Evolutionary conservation across 169 alveolate species (phyloP).

Genomic region (Hepatocystis sp.): DNA sequence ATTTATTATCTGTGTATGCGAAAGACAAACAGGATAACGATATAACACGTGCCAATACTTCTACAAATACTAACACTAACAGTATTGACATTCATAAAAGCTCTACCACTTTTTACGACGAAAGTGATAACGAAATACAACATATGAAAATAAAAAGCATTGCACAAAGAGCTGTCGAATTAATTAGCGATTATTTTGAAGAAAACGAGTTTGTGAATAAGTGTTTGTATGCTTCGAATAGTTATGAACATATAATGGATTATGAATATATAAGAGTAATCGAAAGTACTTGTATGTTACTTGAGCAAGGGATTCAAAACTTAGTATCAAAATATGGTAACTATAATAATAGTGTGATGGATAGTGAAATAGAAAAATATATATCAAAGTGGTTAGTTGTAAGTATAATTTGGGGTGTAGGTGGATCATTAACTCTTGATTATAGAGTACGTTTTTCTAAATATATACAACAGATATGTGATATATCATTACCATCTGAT

Average conservation of each 20-base stretch:
- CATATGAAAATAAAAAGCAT: constrained; percentile 10
- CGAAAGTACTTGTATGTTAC: constrained; percentile 53
- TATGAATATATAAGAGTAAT: constrained; percentile 73
- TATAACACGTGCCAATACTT: background rate
- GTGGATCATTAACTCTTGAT: constrained; percentile 92
- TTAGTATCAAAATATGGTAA: constrained; percentile 59
- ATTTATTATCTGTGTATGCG: too few species aligned
- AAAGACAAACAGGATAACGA: too few species aligned
- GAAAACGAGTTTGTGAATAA: constrained; percentile 72
- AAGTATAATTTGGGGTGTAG: constrained; percentile 94
- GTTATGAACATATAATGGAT: constrained; percentile 73
- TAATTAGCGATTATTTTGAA: constrained; percentile 69
- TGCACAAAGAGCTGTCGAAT: constrained; percentile 50
- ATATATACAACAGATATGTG: constrained; percentile 85
- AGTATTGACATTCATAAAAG: background rate
- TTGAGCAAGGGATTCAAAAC: constrained; percentile 69
- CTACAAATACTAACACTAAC: background rate
- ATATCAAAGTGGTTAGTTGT: constrained; percentile 90
- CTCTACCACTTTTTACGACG: constrained; percentile 25
- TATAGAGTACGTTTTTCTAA: constrained; percentile 89
- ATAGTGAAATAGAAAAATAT: constrained; percentile 78
- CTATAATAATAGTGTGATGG: constrained; percentile 25
- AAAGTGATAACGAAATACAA: constrained; percentile 24
- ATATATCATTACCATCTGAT: constrained; percentile 77
- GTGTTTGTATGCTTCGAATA: constrained; percentile 38